These are phyloP conservation scores for Polyplosphaeria fusca DNA, from an alignment of 495 filamentous ascomycete genomes.

Conservation along the genomic window DNA sequence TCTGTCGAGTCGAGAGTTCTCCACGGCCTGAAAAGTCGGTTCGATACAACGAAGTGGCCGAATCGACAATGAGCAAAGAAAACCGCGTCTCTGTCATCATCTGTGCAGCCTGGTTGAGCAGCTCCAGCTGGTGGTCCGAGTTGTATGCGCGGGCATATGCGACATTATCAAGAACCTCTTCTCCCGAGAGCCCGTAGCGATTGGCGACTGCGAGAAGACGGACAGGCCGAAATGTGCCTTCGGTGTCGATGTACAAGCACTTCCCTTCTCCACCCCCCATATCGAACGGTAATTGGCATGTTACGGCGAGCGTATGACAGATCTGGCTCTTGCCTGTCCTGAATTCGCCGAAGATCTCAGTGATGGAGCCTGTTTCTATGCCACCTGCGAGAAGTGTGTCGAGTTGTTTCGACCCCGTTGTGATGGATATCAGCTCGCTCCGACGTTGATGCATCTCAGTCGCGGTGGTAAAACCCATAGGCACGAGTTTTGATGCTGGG, in stretches of 20 bases:
- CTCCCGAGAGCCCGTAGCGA: conserved; percentile 87
- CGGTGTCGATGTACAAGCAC: conserved; percentile 98
- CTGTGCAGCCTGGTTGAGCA: conserved; percentile 87
- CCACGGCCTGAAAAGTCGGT: conserved; percentile 95
- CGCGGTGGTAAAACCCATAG: conserved; percentile 98
- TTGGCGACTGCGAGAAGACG: conserved; percentile 87
- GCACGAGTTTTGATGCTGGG: conserved; percentile 92
- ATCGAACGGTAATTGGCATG: conserved; percentile 94
- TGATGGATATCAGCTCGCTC: conserved; percentile 95
- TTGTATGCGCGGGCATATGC: conserved; percentile 98
- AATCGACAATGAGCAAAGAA: conserved; percentile 91
- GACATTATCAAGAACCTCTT: conserved; percentile 97
- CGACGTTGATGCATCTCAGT: conserved; percentile 98
- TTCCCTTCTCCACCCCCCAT: conserved; percentile 99
- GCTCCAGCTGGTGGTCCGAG: conserved; percentile 91
- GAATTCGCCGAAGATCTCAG: conserved; percentile 98
- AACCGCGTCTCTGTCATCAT: conserved; percentile 99
- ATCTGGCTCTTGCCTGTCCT: conserved; percentile 97
- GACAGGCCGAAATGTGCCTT: conserved; percentile 94
- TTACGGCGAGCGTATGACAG: conserved; percentile 97
- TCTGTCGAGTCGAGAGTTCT: conserved; percentile 84
- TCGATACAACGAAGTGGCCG: conserved; percentile 88
- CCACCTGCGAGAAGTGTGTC: conserved; percentile 94
- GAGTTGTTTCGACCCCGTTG: conserved; percentile 93
- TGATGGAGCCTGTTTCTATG: conserved; percentile 94